Percentiles rank a stretch among this genome's conserved stretches.
phyloP scores from a whole-genome alignment of 148 eudicot species.

The Amaranthus hypochondriacus region DNA sequence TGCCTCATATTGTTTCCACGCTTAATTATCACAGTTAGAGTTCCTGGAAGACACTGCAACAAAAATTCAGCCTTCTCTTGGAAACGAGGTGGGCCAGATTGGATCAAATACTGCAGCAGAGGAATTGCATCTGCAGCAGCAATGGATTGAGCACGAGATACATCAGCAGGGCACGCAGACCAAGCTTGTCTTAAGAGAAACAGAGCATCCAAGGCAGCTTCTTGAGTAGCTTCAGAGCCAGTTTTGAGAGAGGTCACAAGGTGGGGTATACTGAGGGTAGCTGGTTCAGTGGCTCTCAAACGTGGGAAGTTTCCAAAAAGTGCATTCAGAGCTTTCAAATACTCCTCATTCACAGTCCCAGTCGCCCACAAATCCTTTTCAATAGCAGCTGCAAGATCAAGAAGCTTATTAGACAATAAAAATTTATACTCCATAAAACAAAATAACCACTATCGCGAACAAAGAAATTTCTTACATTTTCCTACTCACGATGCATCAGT shows the following conservation, averaged over 20 bases:
- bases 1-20: constrained; percentile 95
- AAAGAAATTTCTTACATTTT: neutral
- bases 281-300: constrained; percentile 94
- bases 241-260: constrained; percentile 92
- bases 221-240: constrained; percentile 93
- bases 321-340: constrained; percentile 84
- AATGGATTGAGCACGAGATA: constrained; percentile 87
- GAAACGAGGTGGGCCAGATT: constrained; percentile 96
- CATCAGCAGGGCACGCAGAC: constrained; percentile 99
- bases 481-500: neutral
- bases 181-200: constrained; percentile 97
- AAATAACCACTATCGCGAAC: neutral
- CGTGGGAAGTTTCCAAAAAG: constrained; percentile 95
- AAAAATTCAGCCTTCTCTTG: constrained; percentile 95
- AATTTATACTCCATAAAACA: neutral
- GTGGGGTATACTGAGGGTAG: constrained; percentile 97
- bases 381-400: constrained; percentile 67
- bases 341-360: constrained; percentile 88
- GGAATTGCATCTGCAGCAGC: constrained; percentile 99
- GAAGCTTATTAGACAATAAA: constrained; percentile 10
- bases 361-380: constrained; percentile 96
- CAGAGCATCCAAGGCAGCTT: constrained; percentile 91
- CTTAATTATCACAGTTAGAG: constrained; percentile 78
- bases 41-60: constrained; percentile 95
- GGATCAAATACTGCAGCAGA: constrained; percentile 81